Evolutionary conservation across 129 eudicot species (phyloP), one percentile per base, ranked within the genome.

Genomic region (Sambucus nigra): DNA sequence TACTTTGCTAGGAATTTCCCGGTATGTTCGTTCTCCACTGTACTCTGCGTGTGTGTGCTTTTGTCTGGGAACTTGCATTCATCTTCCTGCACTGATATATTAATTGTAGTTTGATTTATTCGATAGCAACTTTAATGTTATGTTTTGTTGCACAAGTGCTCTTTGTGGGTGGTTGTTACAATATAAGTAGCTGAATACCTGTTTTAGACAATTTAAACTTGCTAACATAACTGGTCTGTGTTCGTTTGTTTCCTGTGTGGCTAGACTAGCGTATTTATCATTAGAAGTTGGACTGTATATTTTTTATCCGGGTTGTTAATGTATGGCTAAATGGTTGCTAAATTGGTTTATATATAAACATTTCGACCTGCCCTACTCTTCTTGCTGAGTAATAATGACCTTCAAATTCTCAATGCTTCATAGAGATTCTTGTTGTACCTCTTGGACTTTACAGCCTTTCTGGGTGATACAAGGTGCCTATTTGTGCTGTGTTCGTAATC

Each of bases 1-100:
- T 91, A 72, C 69, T 86, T 91, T 42, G 91, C 89, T 0, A 79
- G 80, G 74, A 76, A 72, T 55, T 91, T 82, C 66, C 99, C 89
- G 69, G 99, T 91, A 79, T 53, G 78, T 57, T 32, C 57, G 47
- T 18, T 1, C 27, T 33, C 42, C 13, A 35, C 16, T 35, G 9
- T 35, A 35, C 17, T 20, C 16, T 26, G 33, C 2, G 0, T 47
- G 24, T 47, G 20, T 12, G 15, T 24, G n/a, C n/a, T 7, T 57
- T 35, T 35, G 3, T 35, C 13, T 12, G 42, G 8, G 42, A 7
- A 35, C 9, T 35, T 35, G 42, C 12, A 35, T 35, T 12, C 42
- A 35, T 15, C 42, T 2, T 8, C 35, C 8, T 29, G 35, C 4
- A 29, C 4, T 29, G 35, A 29, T n/a, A 29, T 29, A 29, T 29